Conservation (phyloP, 1,139 yeast species). For the Petasospora rhodanensis region DNA sequence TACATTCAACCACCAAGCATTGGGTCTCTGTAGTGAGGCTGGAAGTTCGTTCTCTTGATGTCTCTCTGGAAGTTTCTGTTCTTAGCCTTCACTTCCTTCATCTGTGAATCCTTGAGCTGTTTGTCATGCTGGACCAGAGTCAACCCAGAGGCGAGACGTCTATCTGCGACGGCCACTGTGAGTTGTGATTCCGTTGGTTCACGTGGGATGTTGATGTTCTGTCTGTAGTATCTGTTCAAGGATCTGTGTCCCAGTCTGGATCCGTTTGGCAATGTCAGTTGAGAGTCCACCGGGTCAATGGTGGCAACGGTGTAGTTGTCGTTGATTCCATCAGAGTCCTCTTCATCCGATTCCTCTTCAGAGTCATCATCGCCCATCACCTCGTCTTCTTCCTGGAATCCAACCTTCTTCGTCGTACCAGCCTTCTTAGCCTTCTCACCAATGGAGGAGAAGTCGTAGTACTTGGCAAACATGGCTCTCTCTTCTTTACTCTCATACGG, state of each 20-base stretch:
- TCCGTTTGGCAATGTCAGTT: slow-evolving; percentile 63
- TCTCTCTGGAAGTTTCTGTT: slow-evolving; percentile 47
- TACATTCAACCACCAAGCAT: slow-evolving; percentile 35
- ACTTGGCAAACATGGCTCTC: slow-evolving; percentile 72
- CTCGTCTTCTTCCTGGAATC: slow-evolving; percentile 26
- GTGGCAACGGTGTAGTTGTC: slow-evolving; percentile 33
- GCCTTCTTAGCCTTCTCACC: slow-evolving; percentile 34
- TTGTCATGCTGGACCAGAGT: slow-evolving; percentile 40
- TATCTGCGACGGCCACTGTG: slow-evolving; percentile 56
- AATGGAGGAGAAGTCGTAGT: slow-evolving; percentile 78
- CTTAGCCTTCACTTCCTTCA: slow-evolving; percentile 42
- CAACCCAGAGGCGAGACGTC: slow-evolving; percentile 39
- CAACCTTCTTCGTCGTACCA: slow-evolving; percentile 24
- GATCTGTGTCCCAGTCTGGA: slow-evolving; percentile 61
- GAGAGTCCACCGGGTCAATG: slow-evolving; percentile 49
- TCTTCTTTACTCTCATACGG: slow-evolving; percentile 87
- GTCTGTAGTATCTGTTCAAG: slow-evolving; percentile 57
- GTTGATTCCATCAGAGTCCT: slow-evolving; percentile 29
- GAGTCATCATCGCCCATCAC: slow-evolving; percentile 38
- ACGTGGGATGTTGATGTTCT: slow-evolving; percentile 34
- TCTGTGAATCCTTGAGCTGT: slow-evolving; percentile 41
- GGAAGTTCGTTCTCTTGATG: slow-evolving; percentile 50
- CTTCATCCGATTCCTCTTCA: slow-evolving; percentile 16
- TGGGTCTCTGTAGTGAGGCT: slow-evolving; percentile 64
- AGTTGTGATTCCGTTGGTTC: slow-evolving; percentile 28